Conservation (phyloP, 345 rosid species). For the Brassica napus region DNA sequence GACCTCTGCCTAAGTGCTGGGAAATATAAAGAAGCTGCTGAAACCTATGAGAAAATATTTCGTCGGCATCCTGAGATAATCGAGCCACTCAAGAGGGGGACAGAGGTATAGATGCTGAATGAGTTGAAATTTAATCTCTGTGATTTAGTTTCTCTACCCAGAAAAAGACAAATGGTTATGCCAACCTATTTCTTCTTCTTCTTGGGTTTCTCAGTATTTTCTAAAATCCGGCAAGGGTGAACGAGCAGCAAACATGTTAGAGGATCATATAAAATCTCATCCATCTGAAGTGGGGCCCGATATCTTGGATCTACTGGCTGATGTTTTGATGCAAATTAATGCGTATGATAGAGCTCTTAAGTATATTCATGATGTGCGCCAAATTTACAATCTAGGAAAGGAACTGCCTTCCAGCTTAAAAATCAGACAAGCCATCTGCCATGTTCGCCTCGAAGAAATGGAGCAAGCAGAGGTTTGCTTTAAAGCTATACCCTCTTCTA, state of each 20-base stretch:
- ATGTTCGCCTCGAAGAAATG: constrained; percentile 59
- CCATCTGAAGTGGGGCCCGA: constrained; percentile 55
- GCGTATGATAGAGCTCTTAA: constrained; percentile 68
- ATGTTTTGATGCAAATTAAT: constrained; percentile 66
- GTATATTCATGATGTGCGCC: constrained; percentile 54
- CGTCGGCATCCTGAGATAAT: constrained; percentile 54
- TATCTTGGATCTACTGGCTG: constrained; percentile 65
- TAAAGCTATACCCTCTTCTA: constrained; percentile 4
- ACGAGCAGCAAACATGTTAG: constrained; percentile 59
- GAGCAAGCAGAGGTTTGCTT: constrained; percentile 80
- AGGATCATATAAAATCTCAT: constrained; percentile 60
- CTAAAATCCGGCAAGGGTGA: constrained; percentile 64
- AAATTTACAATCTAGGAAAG: constrained; percentile 45
- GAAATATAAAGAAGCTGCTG: constrained; percentile 78
- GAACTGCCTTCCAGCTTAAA: constrained; percentile 64
- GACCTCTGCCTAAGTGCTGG: constrained; percentile 60
- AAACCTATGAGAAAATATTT: constrained; percentile 68
- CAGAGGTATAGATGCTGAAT: constrained; percentile 51
- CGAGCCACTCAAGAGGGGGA: constrained; percentile 65
- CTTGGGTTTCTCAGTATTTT: constrained; percentile 55
- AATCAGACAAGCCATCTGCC: constrained; percentile 82
- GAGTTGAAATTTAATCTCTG: constrained; percentile 6
- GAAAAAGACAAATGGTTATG: background rate
- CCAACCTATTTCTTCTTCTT: background rate
- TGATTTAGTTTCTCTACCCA: background rate